Base-by-base conservation (phyloP, 805 yeast species). In the Cephaloascus fragrans region DNA sequence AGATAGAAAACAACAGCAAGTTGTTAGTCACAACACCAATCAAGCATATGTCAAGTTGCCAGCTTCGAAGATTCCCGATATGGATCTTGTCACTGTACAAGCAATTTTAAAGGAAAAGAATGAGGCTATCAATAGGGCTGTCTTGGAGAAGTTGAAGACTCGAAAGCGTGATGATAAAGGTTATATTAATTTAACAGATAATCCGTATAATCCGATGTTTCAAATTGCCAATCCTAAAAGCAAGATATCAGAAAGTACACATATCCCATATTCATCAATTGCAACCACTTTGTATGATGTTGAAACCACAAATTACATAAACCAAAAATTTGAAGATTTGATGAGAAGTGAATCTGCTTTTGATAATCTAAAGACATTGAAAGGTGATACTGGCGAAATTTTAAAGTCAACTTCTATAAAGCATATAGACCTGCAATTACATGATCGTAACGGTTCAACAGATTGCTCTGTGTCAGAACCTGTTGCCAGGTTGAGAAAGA, bases 21-120 rank as follows among this genome's bases (percentile, higher is more conserved):
- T 17, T 18, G 26, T 19, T 45, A 50, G 43, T 15, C 40, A 44
- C 3, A 58, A 65, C 44, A 54, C 68, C 4, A 69, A 70, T 31
- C 90, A 85, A 53, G 88, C 94, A 18, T 84, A 88, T 62, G 94
- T 87, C 48, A 81, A 83, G 50, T 58, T 87, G 32, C 95, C 96
- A 3, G 82, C 93, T 31, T 83, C 96, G 2, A 85, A 87, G 59
- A 84, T 90, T 45, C 97, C 97, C 14, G 97, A 90, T 58, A 72
- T 89, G 71, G 95, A 87, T 36, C 67, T 90, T 43, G 80, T 83
- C 18, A 85, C 95, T 4, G 89, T 88, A 9, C 84, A 83, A 39
- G 72, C 77, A 35, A 78, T 87, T 18, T 61, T 84, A 37, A 68
- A 75, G 36, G 89, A 80, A 45, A 86, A 87, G 59, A 82, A 86